Conservation (phyloP, 306 rosid species). For the Lagenaria siceraria region DNA sequence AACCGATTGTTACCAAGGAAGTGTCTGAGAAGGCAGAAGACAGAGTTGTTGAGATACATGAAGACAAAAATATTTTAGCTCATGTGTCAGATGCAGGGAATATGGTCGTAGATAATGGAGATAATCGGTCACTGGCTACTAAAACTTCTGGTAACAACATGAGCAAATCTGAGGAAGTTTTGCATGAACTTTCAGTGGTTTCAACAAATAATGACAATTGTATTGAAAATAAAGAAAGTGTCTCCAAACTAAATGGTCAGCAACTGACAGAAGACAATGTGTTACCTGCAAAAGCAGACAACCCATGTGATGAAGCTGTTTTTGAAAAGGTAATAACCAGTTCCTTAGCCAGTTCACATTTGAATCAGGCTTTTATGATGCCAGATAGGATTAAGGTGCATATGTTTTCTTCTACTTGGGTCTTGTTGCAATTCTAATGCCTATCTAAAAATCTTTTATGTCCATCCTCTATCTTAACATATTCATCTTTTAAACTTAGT, state of each 20-base stretch:
- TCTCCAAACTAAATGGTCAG: slow-evolving; percentile 31
- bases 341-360: slow-evolving; percentile 10
- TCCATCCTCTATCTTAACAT: not conserved
- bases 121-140: slow-evolving; percentile 23
- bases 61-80: slow-evolving; percentile 43
- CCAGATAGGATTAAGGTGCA: not conserved
- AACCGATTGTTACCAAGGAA: slow-evolving; percentile 23
- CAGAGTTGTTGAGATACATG: slow-evolving; percentile 57
- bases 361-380: not conserved
- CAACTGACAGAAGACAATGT: slow-evolving; percentile 18
- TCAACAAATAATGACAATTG: slow-evolving; percentile 20
- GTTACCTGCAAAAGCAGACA: slow-evolving; percentile 26
- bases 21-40: slow-evolving; percentile 37
- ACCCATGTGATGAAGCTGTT: slow-evolving; percentile 32
- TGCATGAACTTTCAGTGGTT: slow-evolving; percentile 20
- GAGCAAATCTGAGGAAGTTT: slow-evolving; percentile 29
- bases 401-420: not conserved
- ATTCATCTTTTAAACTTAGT: not conserved
- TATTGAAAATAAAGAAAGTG: slow-evolving; percentile 22
- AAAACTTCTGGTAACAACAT: slow-evolving; percentile 23
- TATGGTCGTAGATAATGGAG: slow-evolving; percentile 25
- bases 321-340: slow-evolving; percentile 41
- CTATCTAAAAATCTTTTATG: not conserved
- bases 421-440: not conserved
- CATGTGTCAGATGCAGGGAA: slow-evolving; percentile 22